Evolutionary conservation across 176 grass and related monocot genomes (phyloP).

Genomic region (sorghum (Sorghum bicolor)): DNA sequence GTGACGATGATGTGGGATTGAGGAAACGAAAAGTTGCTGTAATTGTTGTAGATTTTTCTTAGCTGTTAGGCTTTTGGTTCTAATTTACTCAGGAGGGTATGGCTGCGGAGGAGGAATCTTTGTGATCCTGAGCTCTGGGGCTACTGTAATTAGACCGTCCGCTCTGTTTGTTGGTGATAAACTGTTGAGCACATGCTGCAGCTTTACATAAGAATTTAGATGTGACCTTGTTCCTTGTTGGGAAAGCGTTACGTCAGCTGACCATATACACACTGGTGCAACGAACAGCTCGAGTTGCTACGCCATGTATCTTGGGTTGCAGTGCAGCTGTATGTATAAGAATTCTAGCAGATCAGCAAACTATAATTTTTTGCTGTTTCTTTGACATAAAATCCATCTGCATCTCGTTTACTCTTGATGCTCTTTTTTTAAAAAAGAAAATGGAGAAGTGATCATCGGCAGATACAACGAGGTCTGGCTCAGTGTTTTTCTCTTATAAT

Average conservation of each 20-base stretch:
- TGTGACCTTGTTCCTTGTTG: conserved; percentile 24
- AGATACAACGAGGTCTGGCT: neutral
- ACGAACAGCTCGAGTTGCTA: neutral
- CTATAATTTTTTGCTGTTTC: neutral
- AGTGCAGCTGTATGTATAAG: conserved; percentile 1
- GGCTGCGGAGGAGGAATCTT: conserved; percentile 34
- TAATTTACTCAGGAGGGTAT: conserved; percentile 31
- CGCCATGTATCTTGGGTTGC: conserved; percentile 5
- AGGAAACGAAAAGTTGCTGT: conserved; percentile 39
- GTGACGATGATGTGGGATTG: conserved; percentile 13
- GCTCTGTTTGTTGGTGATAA: conserved; percentile 31
- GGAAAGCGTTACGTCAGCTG: conserved; percentile 16
- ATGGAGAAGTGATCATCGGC: neutral
- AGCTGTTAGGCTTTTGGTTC: conserved; percentile 44
- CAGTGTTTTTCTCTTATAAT: no score
- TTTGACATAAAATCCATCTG: neutral
- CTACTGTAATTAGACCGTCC: conserved; percentile 44
- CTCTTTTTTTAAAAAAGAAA: neutral
- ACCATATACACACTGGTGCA: neutral
- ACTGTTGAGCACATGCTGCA: conserved; percentile 32
- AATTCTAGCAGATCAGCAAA: neutral
- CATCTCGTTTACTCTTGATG: neutral
- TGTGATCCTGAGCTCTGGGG: conserved; percentile 21
- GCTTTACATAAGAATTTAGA: conserved; percentile 43
- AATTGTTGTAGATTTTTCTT: conserved; percentile 57